Base-by-base conservation (phyloP, 2,329 filamentous ascomycete genomes). In the Beauveria pseudobassiana region DNA sequence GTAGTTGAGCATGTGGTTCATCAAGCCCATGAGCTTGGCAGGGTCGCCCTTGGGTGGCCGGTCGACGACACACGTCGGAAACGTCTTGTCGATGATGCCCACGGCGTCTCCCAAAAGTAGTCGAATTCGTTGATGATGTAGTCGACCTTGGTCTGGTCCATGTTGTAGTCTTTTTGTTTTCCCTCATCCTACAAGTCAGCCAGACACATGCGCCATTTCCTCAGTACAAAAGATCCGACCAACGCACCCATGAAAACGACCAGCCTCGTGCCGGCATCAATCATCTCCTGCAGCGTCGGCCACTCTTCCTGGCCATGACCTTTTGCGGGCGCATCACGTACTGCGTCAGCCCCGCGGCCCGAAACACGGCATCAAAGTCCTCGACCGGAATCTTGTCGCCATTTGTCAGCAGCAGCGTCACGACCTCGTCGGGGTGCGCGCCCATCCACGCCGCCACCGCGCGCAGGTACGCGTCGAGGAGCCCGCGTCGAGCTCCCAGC, bases 51-150 rank as follows among this genome's bases (percentile, higher is more conserved):
- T 72, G 0, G 70, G 56, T 0, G 90, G 90, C 8, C 89, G 81
- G 69, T 89, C 80, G 3, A 90, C 78, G 12, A 76, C 76, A 74
- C 90, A 93, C 48, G 81, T 82, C 68, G 85, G 85, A 68, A 89
- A 87, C 18, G 76, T 77, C 0, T 80, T 73, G 55, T 82, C 75
- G 1, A 80, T 82, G 64, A 86, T 84, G 65, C 89, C 85, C 82
- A 93, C 0, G 82, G 79, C 50, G 88, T 93, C 71, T 93, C 90
- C 77, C 88, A 92, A 66, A 88, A 82, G 73, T 85, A 85, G 26
- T 76, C 74, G 69, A 86, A 89, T 69, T 89, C 81, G 69, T 83
- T 77, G 61, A 88, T 77, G 59, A 90, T 83, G 69, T 87, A 89
- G 28, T 82, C 77, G n/a, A 84, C 80, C 55, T 76, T 71, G 38